Conservation (phyloP, 1,284 basidiomycete genomes). For the Ustilago vetiveriae region DNA sequence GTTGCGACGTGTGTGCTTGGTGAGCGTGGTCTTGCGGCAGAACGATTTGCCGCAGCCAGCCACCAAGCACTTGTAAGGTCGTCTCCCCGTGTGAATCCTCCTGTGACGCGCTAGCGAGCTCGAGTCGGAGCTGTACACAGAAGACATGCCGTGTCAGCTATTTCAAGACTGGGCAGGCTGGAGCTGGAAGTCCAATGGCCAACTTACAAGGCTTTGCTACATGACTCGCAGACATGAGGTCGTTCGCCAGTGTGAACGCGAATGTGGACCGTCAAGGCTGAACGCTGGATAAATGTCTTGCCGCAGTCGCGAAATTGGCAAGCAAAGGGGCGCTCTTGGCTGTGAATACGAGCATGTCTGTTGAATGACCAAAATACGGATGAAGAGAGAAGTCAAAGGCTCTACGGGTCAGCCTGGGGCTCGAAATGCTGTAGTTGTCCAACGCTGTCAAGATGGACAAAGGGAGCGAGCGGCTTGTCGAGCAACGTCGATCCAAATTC, state of each 20-base stretch:
- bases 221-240: slow-evolving; percentile 81
- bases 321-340: slow-evolving; percentile 59
- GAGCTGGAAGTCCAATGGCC: too few species aligned
- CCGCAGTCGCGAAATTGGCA: slow-evolving; percentile 57
- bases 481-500: slow-evolving; percentile 8
- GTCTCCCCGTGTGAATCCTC: slow-evolving; percentile 74
- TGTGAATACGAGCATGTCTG: slow-evolving; percentile 63
- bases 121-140: slow-evolving; percentile 68
- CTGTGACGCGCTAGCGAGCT: slow-evolving; percentile 74
- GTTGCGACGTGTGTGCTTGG: slow-evolving; percentile 68
- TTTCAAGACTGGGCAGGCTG: too few species aligned
- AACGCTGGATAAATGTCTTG: slow-evolving; percentile 66
- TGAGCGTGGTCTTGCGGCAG: slow-evolving; percentile 69
- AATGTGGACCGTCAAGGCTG: slow-evolving; percentile 81
- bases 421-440: too few species aligned
- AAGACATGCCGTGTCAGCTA: too few species aligned
- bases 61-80: slow-evolving; percentile 67
- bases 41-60: slow-evolving; percentile 59
- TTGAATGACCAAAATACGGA: neutral
- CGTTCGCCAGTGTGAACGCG: slow-evolving; percentile 82
- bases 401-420: slow-evolving; percentile 2
- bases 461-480: neutral
- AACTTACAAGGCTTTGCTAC: slow-evolving; percentile 60
- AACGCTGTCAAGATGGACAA: too few species aligned
- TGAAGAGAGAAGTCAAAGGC: neutral